Percentiles rank a stretch among this genome's conserved stretches.
Conservation (phyloP, 768 basidiomycete genomes). For the Phlebiopsis flavidoalba region DNA sequence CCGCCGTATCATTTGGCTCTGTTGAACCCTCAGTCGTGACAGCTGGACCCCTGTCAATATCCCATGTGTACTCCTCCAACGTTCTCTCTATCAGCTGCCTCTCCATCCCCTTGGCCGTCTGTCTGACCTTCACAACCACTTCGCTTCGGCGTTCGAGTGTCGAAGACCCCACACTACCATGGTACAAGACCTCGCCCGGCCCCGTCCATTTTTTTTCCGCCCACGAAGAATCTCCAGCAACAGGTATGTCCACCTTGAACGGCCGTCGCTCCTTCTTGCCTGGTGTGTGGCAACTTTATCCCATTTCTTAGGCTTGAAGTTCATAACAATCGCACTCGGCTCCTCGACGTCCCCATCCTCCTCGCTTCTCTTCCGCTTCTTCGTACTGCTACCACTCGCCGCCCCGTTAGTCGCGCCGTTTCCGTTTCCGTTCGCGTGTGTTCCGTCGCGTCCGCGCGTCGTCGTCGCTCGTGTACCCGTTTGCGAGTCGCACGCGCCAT, state of each 20-base stretch:
- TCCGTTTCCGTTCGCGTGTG: constrained; percentile 16
- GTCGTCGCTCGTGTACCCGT: constrained; percentile 63
- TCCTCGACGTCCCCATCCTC: constrained; percentile 13
- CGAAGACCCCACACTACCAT: constrained; percentile 23
- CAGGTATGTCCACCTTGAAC: constrained; percentile 35
- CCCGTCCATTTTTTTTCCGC: constrained; percentile 24
- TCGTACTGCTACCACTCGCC: constrained; percentile 8
- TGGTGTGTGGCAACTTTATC: constrained; percentile 43
- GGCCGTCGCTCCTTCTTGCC: constrained; percentile 36
- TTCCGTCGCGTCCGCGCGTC: constrained; percentile 38
- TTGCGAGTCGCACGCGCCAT: constrained; percentile 69
- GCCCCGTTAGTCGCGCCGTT: constrained; percentile 17
- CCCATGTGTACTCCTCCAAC: constrained; percentile 67
- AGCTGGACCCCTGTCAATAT: constrained; percentile 4
- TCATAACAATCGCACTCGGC: constrained; percentile 39
- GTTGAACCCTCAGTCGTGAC: background rate
- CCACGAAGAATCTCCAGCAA: constrained; percentile 37
- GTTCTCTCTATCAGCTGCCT: constrained; percentile 66
- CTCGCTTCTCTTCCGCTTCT: constrained; percentile 24
- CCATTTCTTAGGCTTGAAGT: constrained; percentile 70
- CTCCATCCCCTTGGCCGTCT: constrained; percentile 52
- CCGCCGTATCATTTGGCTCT: background rate
- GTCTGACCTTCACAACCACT: constrained; percentile 53
- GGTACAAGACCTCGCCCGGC: constrained; percentile 17
- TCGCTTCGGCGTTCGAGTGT: constrained; percentile 43